A percentile compares a stretch with the other conserved stretches of the same genome.
phyloP scores from a whole-genome alignment of 2,329 filamentous ascomycete genomes.

The Rachicladosporium sp. region DNA sequence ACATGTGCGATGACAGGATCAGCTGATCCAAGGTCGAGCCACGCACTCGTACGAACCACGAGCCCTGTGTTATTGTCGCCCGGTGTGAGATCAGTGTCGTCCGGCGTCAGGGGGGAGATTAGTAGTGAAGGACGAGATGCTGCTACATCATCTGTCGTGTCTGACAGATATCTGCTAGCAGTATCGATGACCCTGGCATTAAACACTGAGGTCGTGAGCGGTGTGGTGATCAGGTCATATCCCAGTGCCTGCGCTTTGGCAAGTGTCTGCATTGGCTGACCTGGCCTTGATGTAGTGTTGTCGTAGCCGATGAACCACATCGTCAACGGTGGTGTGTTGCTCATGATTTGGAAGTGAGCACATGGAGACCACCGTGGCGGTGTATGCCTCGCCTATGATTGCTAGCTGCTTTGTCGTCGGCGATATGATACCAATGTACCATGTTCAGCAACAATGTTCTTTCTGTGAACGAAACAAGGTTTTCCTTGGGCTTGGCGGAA shows the following conservation, averaged over 20 bases:
- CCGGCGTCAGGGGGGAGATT: conserved; percentile 56
- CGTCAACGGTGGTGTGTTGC: not conserved
- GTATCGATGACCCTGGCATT: conserved; percentile 50
- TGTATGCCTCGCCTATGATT: not conserved
- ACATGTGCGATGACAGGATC: conserved; percentile 75
- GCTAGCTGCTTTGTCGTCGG: not conserved
- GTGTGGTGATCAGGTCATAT: conserved; percentile 66
- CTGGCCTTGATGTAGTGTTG: conserved; percentile 40
- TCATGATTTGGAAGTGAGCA: not conserved
- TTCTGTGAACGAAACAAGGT: too few relatives aligned
- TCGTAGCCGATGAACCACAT: conserved; percentile 62
- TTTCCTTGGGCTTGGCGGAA: too few relatives aligned
- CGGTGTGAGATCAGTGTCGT: conserved; percentile 65
- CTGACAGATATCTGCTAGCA: not conserved
- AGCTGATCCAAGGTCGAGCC: conserved; percentile 79
- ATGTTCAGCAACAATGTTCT: not conserved
- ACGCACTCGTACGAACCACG: conserved; percentile 70
- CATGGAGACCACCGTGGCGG: not conserved
- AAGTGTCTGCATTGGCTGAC: conserved; percentile 48
- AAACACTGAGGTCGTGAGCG: conserved; percentile 65
- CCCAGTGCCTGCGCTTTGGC: conserved; percentile 48
- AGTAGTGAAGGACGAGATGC: conserved; percentile 27
- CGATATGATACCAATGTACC: not conserved
- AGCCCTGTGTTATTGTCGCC: conserved; percentile 58
- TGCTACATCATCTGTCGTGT: conserved; percentile 14